Conservation (phyloP, 2,329 filamentous ascomycete species). For the Blastomyces silverae region DNA sequence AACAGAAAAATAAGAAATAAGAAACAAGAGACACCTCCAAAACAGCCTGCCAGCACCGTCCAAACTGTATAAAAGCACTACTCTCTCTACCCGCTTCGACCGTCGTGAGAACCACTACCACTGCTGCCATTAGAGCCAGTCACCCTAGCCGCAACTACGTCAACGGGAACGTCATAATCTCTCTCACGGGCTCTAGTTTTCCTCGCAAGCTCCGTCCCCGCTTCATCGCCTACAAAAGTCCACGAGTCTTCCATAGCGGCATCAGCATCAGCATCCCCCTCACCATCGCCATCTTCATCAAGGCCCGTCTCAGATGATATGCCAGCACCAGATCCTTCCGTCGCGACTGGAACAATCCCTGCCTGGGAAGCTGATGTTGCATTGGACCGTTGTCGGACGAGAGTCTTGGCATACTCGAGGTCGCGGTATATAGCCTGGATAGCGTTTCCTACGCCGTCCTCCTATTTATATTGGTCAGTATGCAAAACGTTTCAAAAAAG, state of each 20-base stretch:
- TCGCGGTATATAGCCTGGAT: conserved; percentile 93
- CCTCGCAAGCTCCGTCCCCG: conserved; percentile 30
- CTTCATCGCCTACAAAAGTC: conserved; percentile 73
- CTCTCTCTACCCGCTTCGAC: background rate
- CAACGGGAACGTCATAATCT: background rate
- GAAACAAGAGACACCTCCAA: background rate
- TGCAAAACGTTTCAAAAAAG: background rate
- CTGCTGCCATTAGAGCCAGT: background rate
- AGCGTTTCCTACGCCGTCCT: conserved; percentile 81
- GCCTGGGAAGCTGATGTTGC: conserved; percentile 29
- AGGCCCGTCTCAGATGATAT: background rate
- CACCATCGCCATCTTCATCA: background rate
- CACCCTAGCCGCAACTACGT: background rate
- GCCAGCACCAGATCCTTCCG: conserved; percentile 22
- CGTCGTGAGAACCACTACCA: background rate
- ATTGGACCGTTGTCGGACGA: conserved; percentile 59
- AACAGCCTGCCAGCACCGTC: background rate
- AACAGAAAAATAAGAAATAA: background rate
- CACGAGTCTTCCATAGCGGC: conserved; percentile 75
- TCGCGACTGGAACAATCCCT: conserved; percentile 29
- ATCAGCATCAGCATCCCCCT: conserved; percentile 39
- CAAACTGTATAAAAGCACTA: background rate
- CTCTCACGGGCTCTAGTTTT: conserved; percentile 16
- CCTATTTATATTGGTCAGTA: conserved; percentile 46
- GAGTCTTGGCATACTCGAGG: conserved; percentile 79